These are phyloP conservation scores for Lactarius hengduanensis DNA, from an alignment of 768 basidiomycete species.

Conservation along the genomic window DNA sequence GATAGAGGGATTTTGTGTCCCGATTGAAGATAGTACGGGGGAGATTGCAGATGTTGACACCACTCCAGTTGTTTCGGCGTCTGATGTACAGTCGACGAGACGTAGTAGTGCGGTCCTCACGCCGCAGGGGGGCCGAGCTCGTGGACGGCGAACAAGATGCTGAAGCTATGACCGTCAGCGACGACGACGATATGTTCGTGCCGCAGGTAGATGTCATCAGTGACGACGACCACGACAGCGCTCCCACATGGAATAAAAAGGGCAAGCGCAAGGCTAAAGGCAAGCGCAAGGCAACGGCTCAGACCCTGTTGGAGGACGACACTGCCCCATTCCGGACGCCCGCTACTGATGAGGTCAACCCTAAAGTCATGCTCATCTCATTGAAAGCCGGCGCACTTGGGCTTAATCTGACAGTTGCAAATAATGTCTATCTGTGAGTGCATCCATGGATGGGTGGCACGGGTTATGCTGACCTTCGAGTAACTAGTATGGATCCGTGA, in stretches of 20 bases:
- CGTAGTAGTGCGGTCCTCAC: constrained; percentile 12
- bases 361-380: constrained; percentile 83
- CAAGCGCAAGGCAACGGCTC: constrained; percentile 29
- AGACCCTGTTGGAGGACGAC: neutral
- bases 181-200: constrained; percentile 39
- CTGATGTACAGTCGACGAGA: constrained; percentile 25
- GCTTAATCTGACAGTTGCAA: constrained; percentile 84
- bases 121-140: constrained; percentile 1
- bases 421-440: constrained; percentile 78
- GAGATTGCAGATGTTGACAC: constrained; percentile 21
- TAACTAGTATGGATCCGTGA: constrained; percentile 76
- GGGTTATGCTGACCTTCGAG: constrained; percentile 2
- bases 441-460: neutral
- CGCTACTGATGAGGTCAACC: constrained; percentile 44
- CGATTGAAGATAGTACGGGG: constrained; percentile 42
- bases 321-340: neutral
- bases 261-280: constrained; percentile 30
- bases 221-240: constrained; percentile 11
- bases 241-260: constrained; percentile 28
- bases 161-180: constrained; percentile 7
- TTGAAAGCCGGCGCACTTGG: constrained; percentile 83
- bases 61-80: constrained; percentile 14
- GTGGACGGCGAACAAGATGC: constrained; percentile 21
- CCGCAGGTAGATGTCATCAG: constrained; percentile 31
- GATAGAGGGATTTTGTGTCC: constrained; percentile 70